Percentiles rank a stretch among this genome's conserved stretches.
Evolutionary conservation across 768 basidiomycete genomes (phyloP).

Genomic region (Trametes cinnabarina): DNA sequence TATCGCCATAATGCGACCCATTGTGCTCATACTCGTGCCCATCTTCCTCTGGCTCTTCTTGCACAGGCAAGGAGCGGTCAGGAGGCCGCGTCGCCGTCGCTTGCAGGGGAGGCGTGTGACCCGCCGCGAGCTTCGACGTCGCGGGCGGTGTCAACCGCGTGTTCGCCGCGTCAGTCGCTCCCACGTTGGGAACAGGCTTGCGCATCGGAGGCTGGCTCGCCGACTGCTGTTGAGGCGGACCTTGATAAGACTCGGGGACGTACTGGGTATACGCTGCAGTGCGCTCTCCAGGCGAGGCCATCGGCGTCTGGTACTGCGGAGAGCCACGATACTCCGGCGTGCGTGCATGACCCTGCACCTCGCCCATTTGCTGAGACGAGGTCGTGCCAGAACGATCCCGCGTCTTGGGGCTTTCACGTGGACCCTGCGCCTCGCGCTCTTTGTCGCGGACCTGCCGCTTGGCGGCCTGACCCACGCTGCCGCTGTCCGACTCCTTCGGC

Average conservation of each 20-base stretch:
- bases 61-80: slow-evolving; percentile 71
- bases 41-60: slow-evolving; percentile 76
- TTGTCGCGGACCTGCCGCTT: slow-evolving; percentile 27
- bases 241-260: slow-evolving; percentile 27
- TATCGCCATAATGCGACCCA: slow-evolving; percentile 33
- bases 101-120: slow-evolving; percentile 57
- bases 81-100: slow-evolving; percentile 54
- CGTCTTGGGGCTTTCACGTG: slow-evolving; percentile 40
- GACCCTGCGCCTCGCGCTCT: slow-evolving; percentile 22
- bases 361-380: slow-evolving; percentile 39
- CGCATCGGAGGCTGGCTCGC: slow-evolving; percentile 16
- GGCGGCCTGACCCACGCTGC: slow-evolving; percentile 18
- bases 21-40: slow-evolving; percentile 25
- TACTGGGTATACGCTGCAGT: slow-evolving; percentile 47
- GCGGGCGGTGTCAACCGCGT: slow-evolving; percentile 36
- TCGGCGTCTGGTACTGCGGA: slow-evolving; percentile 44
- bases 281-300: slow-evolving; percentile 48
- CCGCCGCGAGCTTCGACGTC: slow-evolving; percentile 36
- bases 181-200: slow-evolving; percentile 22
- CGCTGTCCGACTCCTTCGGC: slow-evolving; percentile 50
- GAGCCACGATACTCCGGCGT: slow-evolving; percentile 48
- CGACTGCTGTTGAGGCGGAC: slow-evolving; percentile 4
- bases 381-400: slow-evolving; percentile 31
- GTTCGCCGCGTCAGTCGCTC: slow-evolving; percentile 12
- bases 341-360: slow-evolving; percentile 25